Evolutionary conservation across 2,329 filamentous ascomycete species (phyloP).

Genomic region (Magnaporthiopsis incrustans): DNA sequence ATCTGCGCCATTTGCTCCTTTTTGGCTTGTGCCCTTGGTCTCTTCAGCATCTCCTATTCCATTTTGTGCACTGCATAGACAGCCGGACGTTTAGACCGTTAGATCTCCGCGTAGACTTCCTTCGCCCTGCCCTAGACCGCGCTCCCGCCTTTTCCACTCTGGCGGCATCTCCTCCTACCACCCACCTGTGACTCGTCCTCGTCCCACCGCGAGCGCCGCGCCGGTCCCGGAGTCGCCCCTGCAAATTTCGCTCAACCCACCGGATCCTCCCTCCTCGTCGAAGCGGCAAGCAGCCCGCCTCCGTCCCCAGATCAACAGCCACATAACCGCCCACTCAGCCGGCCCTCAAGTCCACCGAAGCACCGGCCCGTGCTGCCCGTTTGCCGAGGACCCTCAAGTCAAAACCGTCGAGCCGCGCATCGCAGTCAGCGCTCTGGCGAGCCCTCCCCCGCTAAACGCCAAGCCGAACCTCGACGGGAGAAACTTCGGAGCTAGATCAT

Average conservation of each 20-base stretch:
- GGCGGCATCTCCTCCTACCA: not conserved
- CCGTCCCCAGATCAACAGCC: not conserved
- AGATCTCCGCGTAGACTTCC: not conserved
- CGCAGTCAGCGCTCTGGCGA: not conserved
- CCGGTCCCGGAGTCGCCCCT: not conserved
- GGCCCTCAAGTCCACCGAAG: not conserved
- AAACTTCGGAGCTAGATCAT: not conserved
- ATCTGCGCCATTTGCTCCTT: not conserved
- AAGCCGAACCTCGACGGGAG: not conserved
- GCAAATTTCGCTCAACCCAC: not conserved
- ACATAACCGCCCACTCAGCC: not conserved
- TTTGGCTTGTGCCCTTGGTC: not conserved
- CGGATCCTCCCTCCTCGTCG: not conserved
- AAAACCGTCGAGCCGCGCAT: not conserved
- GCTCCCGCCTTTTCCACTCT: not conserved
- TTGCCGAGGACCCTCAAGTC: not conserved
- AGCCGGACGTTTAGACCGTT: not conserved
- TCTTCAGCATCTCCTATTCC: not conserved
- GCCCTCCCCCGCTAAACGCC: not conserved
- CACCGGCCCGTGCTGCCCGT: not conserved
- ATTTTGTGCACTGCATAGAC: not conserved
- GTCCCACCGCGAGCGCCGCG: not conserved
- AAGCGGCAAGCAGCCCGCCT: not conserved
- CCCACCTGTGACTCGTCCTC: not conserved
- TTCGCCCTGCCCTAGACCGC: not conserved